Percentiles rank a stretch among this genome's conserved stretches.
These are phyloP conservation scores for Cerioporus squamosus DNA, from an alignment of 1,284 basidiomycete genomes.

Conservation along the genomic window DNA sequence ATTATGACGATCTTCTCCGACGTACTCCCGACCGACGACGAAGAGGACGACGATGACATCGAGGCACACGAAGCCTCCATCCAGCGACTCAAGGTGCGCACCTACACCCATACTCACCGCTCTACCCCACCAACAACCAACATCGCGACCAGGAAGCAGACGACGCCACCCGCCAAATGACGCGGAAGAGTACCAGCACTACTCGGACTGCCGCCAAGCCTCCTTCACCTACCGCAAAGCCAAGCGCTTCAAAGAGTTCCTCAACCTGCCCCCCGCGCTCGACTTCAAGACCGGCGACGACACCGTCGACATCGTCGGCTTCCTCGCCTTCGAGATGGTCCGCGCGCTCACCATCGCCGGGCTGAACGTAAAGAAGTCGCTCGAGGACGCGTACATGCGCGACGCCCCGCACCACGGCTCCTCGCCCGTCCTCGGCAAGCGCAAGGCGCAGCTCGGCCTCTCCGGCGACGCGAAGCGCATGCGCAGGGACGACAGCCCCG, in stretches of 20 bases:
- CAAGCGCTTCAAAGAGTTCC: conserved; percentile 95
- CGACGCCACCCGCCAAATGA: conserved; percentile 95
- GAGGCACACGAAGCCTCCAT: conserved; percentile 96
- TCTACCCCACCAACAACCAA: background rate
- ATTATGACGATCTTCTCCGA: conserved; percentile 91
- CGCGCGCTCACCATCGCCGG: conserved; percentile 89
- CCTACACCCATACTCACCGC: background rate
- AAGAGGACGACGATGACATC: conserved; percentile 95
- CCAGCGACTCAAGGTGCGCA: conserved; percentile 73
- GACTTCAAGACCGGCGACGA: conserved; percentile 95
- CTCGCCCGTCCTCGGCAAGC: conserved; percentile 68
- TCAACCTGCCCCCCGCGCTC: conserved; percentile 88
- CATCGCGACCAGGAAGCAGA: conserved; percentile 76
- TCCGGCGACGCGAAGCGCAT: conserved; percentile 59
- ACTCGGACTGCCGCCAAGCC: conserved; percentile 96
- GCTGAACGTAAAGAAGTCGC: conserved; percentile 77
- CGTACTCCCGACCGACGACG: conserved; percentile 87
- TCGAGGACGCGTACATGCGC: conserved; percentile 73
- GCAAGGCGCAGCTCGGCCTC: conserved; percentile 54
- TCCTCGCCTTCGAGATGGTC: conserved; percentile 97
- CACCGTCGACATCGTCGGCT: conserved; percentile 95
- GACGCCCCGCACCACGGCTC: conserved; percentile 52
- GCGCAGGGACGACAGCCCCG: conserved; percentile 61
- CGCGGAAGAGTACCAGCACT: conserved; percentile 97
- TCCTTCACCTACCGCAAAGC: conserved; percentile 97